Percentiles rank a stretch among this genome's conserved stretches.
Conservation (phyloP, 129 eudicot genomes). For the Glebionis coronaria region DNA sequence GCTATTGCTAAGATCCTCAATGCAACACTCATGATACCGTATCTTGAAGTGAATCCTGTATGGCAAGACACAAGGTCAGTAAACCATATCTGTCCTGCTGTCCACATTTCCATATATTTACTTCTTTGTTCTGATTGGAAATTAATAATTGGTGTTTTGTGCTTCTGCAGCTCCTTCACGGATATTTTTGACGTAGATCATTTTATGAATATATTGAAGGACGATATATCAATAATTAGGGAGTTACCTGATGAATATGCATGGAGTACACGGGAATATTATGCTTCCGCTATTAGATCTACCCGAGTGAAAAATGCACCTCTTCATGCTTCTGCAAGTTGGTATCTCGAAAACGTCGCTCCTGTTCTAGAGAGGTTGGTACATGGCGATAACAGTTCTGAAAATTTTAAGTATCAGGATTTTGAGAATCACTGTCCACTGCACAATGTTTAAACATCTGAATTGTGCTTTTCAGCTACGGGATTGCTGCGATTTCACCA, state of each 20-base stretch:
- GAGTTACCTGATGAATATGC: conserved; percentile 84
- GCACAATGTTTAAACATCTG: background rate
- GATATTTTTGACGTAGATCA: conserved; percentile 98
- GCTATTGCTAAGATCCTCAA: conserved; percentile 94
- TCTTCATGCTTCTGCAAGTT: conserved; percentile 90
- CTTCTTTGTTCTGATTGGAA: background rate
- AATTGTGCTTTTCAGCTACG: conserved; percentile 53
- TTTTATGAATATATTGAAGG: conserved; percentile 82
- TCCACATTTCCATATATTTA: background rate
- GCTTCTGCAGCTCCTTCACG: conserved; percentile 60
- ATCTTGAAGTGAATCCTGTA: conserved; percentile 95
- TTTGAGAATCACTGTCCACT: background rate
- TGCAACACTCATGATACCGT: conserved; percentile 91
- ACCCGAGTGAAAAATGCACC: conserved; percentile 93
- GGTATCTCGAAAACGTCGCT: conserved; percentile 80
- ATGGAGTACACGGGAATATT: conserved; percentile 98
- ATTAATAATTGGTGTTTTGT: background rate
- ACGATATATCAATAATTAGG: conserved; percentile 72
- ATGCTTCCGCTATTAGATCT: conserved; percentile 85
- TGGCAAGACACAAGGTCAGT: conserved; percentile 96
- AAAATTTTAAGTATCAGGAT: background rate
- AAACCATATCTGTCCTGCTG: background rate
- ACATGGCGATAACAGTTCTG: background rate
- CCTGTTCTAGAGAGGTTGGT: conserved; percentile 84
- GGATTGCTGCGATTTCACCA: conserved; percentile 94